Conservation (phyloP, 1,139 yeast genomes). For the Scheffersomyces illinoinensis region DNA sequence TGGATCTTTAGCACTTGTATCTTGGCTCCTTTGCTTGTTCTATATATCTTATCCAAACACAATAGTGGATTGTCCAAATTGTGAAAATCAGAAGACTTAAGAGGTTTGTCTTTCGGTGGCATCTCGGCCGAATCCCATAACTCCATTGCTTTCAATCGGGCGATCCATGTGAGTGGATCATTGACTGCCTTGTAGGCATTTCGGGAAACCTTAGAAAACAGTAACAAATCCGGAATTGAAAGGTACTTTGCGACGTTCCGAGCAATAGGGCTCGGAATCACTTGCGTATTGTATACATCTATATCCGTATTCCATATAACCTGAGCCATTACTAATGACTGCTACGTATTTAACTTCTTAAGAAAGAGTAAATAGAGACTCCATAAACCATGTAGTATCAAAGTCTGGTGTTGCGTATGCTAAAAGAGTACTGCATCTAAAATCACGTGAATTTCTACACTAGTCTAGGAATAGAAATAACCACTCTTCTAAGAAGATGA, state of each 20-base stretch:
- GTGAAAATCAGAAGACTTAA: slow-evolving; percentile 4
- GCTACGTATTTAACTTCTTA: background rate
- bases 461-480: background rate
- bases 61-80: slow-evolving; percentile 31
- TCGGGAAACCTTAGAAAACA: slow-evolving; percentile 37
- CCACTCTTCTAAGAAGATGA: background rate
- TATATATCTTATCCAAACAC: slow-evolving; percentile 40
- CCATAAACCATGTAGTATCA: background rate
- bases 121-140: slow-evolving; percentile 41
- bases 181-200: slow-evolving; percentile 39
- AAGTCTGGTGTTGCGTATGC: background rate
- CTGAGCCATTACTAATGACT: slow-evolving; percentile 34
- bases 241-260: slow-evolving; percentile 35
- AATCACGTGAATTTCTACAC: background rate
- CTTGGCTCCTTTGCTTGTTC: slow-evolving; percentile 44
- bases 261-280: slow-evolving; percentile 44
- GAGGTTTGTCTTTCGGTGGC: slow-evolving; percentile 2
- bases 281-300: slow-evolving; percentile 45
- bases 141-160: slow-evolving; percentile 48
- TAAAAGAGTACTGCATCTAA: background rate
- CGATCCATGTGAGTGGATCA: slow-evolving; percentile 52
- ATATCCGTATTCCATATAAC: slow-evolving; percentile 52
- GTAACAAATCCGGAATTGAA: slow-evolving; percentile 36
- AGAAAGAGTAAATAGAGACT: too few species aligned
- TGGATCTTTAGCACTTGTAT: slow-evolving; percentile 44